Base-by-base conservation (phyloP, 2,329 filamentous ascomycete species). In the Colletotrichum horii region DNA sequence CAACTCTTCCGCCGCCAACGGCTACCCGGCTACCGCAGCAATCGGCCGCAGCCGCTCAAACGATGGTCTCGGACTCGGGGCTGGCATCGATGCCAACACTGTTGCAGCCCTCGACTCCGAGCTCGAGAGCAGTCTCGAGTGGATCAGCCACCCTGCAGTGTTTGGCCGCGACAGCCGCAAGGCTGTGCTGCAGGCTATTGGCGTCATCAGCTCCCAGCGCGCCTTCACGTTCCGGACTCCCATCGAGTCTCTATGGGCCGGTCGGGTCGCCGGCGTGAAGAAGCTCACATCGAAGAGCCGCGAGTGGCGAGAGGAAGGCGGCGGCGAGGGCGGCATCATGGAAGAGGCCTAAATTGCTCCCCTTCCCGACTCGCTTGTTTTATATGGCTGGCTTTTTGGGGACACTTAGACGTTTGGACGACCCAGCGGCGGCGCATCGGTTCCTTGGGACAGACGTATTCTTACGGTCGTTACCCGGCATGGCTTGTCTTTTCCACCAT, bases 111-210 rank as follows among this genome's bases (percentile, higher is more conserved):
- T 99, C 22, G 97, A 99, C 83, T 92, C 94, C 1, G 97, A 99
- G 84, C 91, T 99, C 38, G 95, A 98, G 83, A 92, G 94, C 38
- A 95, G 94, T 66, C 88, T 99, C 19, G 97, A 99, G 85, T 99
- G 97, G 97, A 98, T 99, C 84, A 96, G 94, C 82, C 97, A 99
- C 81, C 97, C 97, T 2, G 96, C 96, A 3, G 95, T 98, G 3
- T 99, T 99, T 83, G 94, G 94, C 11, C 93, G 97, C 48, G 97
- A 99, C 83, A 97, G 95, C 74, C 93, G 97, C 80, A 99, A 99
- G 87, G 95, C 96, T 6, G 96, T 99, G 3, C 89, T 99, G 28
- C 97, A 99, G 84, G 95, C 96, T 19, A 98, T 99, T 79, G 96
- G 97, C 8, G 96, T 98, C 77, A 98, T 99, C 80, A 97, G 95